phyloP scores from a whole-genome alignment of 345 rosid genomes.

The Erucastrum elatum region DNA sequence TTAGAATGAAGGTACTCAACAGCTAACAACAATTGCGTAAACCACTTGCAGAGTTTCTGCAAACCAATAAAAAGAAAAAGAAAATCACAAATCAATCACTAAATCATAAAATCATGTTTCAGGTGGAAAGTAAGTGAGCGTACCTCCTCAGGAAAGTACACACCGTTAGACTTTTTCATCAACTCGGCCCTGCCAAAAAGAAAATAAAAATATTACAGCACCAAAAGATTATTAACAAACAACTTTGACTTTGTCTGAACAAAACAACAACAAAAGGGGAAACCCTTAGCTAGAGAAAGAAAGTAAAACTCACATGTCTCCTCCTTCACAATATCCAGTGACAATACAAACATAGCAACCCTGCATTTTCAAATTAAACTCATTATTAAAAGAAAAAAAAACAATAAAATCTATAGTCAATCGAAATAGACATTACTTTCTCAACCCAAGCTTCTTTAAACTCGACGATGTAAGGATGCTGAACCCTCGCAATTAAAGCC shows the following conservation, averaged over 20 bases:
- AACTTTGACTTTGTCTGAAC: slow-evolving; percentile 6
- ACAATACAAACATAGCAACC: slow-evolving; percentile 99
- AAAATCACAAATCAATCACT: background rate
- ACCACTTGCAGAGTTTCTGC: slow-evolving; percentile 99
- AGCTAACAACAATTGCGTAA: slow-evolving; percentile 81
- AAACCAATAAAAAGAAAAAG: background rate
- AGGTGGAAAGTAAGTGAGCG: background rate
- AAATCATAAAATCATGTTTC: background rate
- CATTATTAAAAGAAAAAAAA: background rate
- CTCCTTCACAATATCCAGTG: slow-evolving; percentile 99
- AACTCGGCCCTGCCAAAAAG: slow-evolving; percentile 71
- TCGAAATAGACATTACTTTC: slow-evolving; percentile 51
- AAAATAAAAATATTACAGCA: slow-evolving; percentile 1
- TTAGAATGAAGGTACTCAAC: slow-evolving; percentile 97
- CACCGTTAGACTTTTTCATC: slow-evolving; percentile 92
- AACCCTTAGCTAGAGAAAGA: background rate
- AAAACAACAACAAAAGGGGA: slow-evolving; percentile 19
- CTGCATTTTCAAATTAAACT: slow-evolving; percentile 46
- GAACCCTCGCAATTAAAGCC: slow-evolving; percentile 89
- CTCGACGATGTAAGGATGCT: slow-evolving; percentile 92
- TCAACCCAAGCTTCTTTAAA: slow-evolving; percentile 99
- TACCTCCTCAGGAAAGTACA: slow-evolving; percentile 88
- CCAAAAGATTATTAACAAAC: background rate
- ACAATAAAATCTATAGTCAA: slow-evolving; percentile 4
- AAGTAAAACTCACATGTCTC: slow-evolving; percentile 83